A percentile compares a stretch with the other conserved stretches of the same genome.
Conservation (phyloP, 371 early-diverging fungal species). For the Fennellomyces sp. region DNA sequence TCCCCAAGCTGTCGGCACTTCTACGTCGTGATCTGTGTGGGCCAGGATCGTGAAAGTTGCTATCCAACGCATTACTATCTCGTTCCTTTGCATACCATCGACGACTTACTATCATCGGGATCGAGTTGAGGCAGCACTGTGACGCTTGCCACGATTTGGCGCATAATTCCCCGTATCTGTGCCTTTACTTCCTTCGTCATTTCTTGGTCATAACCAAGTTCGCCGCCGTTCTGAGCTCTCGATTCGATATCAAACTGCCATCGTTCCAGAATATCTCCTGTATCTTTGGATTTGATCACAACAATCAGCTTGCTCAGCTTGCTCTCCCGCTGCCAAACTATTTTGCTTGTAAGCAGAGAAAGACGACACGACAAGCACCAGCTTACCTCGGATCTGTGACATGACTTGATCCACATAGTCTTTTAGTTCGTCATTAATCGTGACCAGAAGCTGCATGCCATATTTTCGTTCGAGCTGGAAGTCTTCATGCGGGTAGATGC, state of each 20-base stretch:
- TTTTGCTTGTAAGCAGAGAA: neutral
- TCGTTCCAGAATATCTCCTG: conserved; percentile 82
- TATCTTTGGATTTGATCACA: conserved; percentile 80
- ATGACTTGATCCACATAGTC: conserved; percentile 76
- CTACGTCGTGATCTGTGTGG: conserved; percentile 85
- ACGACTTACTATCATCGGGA: conserved; percentile 70
- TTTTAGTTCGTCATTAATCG: conserved; percentile 73
- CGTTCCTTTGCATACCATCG: neutral
- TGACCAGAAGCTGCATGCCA: conserved; percentile 77
- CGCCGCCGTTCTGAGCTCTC: conserved; percentile 26
- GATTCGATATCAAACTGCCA: conserved; percentile 91
- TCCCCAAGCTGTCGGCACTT: conserved; percentile 86
- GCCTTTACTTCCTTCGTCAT: conserved; percentile 44
- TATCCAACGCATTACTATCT: conserved; percentile 10
- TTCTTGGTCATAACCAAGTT: neutral
- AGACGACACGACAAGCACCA: too few species aligned
- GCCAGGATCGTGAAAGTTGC: conserved; percentile 89
- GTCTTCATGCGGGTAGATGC: conserved; percentile 85
- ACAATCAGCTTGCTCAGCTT: conserved; percentile 83
- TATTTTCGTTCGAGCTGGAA: conserved; percentile 83
- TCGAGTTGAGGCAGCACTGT: conserved; percentile 89
- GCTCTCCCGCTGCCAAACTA: conserved; percentile 73
- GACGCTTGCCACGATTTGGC: conserved; percentile 90
- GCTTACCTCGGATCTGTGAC: conserved; percentile 56
- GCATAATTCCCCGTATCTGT: conserved; percentile 88